Percentiles rank a stretch among this genome's conserved stretches.
Evolutionary conservation across 2,329 filamentous ascomycete genomes (phyloP).

Genomic region (Magnaporthiopsis incrustans): DNA sequence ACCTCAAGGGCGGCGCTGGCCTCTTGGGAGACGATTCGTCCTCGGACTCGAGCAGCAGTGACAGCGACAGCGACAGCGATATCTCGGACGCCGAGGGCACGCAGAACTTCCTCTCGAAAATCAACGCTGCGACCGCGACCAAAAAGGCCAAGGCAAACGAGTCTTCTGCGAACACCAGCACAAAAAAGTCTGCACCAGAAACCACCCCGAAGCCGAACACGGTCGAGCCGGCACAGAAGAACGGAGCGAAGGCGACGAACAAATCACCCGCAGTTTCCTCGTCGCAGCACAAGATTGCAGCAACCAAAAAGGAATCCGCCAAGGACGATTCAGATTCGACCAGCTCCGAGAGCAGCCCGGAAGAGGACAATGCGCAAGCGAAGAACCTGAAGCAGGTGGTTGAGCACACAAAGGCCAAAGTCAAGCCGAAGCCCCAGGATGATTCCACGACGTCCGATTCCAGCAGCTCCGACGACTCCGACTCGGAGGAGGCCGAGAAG

Average conservation of each 20-base stretch:
- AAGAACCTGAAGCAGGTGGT: background rate
- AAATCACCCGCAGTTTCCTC: slow-evolving; percentile 1
- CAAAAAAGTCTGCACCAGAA: background rate
- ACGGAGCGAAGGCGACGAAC: background rate
- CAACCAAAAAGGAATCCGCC: background rate
- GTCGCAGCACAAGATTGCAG: background rate
- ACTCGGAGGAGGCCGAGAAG: slow-evolving; percentile 9
- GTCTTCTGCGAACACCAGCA: background rate
- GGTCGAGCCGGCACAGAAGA: background rate
- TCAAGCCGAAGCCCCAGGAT: background rate
- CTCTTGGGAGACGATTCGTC: background rate
- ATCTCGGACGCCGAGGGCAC: slow-evolving; percentile 7
- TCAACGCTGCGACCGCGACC: slow-evolving; percentile 13
- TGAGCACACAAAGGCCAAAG: background rate
- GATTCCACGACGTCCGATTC: background rate
- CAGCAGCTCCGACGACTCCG: background rate
- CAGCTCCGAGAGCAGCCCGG: slow-evolving; percentile 3
- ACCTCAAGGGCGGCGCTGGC: background rate
- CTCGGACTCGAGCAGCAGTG: slow-evolving; percentile 2
- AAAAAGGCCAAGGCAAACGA: slow-evolving; percentile 1
- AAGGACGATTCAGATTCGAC: slow-evolving; percentile 4
- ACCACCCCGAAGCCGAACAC: background rate
- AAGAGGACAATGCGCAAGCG: background rate
- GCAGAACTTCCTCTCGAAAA: slow-evolving; percentile 6
- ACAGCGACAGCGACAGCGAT: slow-evolving; percentile 4